These are phyloP conservation scores for Medicago arabica DNA, from an alignment of 306 rosid species.

Conservation along the genomic window DNA sequence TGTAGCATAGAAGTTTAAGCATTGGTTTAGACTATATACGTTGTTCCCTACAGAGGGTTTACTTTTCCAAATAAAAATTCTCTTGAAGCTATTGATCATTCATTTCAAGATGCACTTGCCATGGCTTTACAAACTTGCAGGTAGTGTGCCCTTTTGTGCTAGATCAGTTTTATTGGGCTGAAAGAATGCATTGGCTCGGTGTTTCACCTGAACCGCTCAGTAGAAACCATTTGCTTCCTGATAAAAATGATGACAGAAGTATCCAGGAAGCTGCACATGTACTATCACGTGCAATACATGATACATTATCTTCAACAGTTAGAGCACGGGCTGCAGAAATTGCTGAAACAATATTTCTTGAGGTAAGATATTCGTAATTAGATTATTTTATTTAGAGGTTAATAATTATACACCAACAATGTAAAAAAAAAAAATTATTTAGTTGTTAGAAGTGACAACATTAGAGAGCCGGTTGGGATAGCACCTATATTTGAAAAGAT, in stretches of 20 bases:
- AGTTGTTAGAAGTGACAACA: background rate
- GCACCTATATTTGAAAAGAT: too few species aligned
- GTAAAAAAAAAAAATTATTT: too few species aligned
- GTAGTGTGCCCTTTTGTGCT: constrained; percentile 79
- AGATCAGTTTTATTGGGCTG: constrained; percentile 93
- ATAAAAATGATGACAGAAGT: constrained; percentile 46
- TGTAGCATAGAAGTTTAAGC: too few species aligned
- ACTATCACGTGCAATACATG: constrained; percentile 57
- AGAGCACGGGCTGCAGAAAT: constrained; percentile 68
- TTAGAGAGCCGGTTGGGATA: too few species aligned
- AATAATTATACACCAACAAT: background rate
- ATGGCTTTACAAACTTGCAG: constrained; percentile 52
- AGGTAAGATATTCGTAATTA: constrained; percentile 56
- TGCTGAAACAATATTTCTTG: constrained; percentile 57
- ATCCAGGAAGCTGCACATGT: constrained; percentile 62
- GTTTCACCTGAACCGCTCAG: constrained; percentile 78
- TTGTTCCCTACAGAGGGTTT: background rate
- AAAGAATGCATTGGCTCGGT: constrained; percentile 89
- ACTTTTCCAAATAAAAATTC: background rate
- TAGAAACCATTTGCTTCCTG: constrained; percentile 68
- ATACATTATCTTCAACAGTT: constrained; percentile 62
- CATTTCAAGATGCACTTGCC: constrained; percentile 22
- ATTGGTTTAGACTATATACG: too few species aligned
- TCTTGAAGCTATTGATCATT: background rate
- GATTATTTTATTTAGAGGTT: background rate